These are phyloP conservation scores for Cladosporium sp. DNA, from an alignment of 2,329 filamentous ascomycete species.

Conservation along the genomic window DNA sequence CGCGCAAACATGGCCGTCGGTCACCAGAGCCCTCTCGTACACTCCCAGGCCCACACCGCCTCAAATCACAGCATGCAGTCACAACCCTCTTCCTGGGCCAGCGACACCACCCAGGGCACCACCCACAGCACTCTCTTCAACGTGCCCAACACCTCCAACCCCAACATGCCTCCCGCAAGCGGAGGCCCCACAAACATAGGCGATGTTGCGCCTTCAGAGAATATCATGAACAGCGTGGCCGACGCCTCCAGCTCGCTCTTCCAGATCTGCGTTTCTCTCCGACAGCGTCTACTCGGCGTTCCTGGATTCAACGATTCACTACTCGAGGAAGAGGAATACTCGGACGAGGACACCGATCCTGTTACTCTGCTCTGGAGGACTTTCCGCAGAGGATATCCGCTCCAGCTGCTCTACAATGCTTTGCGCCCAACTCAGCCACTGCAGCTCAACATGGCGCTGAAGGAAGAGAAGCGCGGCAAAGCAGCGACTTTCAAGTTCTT, in stretches of 20 bases:
- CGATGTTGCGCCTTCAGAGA: slow-evolving; percentile 75
- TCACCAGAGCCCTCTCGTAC: slow-evolving; percentile 41
- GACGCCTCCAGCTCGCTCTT: slow-evolving; percentile 90
- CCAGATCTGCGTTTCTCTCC: slow-evolving; percentile 87
- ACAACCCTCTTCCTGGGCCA: slow-evolving; percentile 49
- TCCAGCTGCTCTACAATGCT: slow-evolving; percentile 87
- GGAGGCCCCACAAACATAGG: slow-evolving; percentile 47
- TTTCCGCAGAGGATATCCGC: slow-evolving; percentile 77
- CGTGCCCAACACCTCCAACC: slow-evolving; percentile 34
- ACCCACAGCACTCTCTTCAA: slow-evolving; percentile 49
- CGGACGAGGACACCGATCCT: slow-evolving; percentile 70
- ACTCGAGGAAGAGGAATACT: slow-evolving; percentile 69
- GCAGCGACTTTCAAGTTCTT: slow-evolving; percentile 90
- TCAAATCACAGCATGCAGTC: slow-evolving; percentile 51
- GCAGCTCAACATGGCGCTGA: slow-evolving; percentile 47
- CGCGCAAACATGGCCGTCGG: slow-evolving; percentile 27
- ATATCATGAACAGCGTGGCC: slow-evolving; percentile 96
- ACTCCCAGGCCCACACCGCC: slow-evolving; percentile 49
- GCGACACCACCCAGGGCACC: slow-evolving; percentile 51
- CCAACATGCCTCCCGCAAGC: slow-evolving; percentile 24
- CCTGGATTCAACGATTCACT: slow-evolving; percentile 79
- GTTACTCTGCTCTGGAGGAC: slow-evolving; percentile 91
- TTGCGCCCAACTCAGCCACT: slow-evolving; percentile 71
- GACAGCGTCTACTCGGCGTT: slow-evolving; percentile 77
- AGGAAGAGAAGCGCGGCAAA: slow-evolving; percentile 78